These are phyloP conservation scores for Echium plantagineum DNA, from an alignment of 257 asterid species.

Conservation along the genomic window DNA sequence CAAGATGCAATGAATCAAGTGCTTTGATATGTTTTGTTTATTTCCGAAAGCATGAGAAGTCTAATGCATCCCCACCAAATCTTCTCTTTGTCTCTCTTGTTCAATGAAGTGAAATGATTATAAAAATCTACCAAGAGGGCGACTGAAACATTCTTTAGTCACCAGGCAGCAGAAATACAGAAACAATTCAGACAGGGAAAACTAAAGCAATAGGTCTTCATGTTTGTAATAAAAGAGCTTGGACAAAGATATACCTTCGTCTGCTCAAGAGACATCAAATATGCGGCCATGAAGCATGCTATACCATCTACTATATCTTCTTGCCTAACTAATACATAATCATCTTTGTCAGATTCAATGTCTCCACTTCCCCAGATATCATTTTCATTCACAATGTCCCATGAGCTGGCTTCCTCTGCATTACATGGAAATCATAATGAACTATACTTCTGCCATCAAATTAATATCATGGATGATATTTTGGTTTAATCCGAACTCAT, in stretches of 20 bases:
- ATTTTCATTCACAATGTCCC: conserved; percentile 83
- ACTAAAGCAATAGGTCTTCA: conserved; percentile 1
- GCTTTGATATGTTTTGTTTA: no score
- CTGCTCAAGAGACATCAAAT: conserved; percentile 74
- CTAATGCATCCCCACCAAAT: no score
- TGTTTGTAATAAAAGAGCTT: background rate
- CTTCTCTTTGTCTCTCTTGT: background rate
- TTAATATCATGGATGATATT: no score
- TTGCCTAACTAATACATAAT: conserved; percentile 82
- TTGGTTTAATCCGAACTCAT: background rate
- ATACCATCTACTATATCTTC: conserved; percentile 97
- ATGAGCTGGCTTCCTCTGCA: conserved; percentile 81
- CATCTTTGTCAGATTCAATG: conserved; percentile 38
- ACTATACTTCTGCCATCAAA: background rate
- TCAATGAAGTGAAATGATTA: conserved; percentile 2
- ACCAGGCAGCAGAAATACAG: background rate
- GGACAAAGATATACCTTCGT: conserved; percentile 48
- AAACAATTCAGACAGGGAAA: background rate
- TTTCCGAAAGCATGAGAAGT: background rate
- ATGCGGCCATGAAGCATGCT: conserved; percentile 98
- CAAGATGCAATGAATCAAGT: background rate
- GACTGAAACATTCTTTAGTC: background rate
- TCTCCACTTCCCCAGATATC: conserved; percentile 87
- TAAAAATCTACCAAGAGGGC: background rate
- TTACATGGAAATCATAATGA: conserved; percentile 11